phyloP scores from a whole-genome alignment of 768 basidiomycete genomes.

The Kwoniella pini region DNA sequence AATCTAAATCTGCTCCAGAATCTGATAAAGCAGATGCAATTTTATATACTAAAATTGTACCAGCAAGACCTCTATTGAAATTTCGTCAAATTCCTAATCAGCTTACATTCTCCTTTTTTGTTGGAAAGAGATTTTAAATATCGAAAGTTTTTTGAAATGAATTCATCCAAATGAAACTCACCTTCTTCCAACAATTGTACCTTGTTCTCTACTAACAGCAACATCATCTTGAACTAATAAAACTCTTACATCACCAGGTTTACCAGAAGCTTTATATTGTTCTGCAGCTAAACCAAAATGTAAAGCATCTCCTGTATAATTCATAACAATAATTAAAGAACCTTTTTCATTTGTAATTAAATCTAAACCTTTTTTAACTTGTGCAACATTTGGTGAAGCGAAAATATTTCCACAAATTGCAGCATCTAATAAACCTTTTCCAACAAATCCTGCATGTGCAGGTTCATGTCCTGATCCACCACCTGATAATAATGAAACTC shows the following conservation, averaged over 20 bases:
- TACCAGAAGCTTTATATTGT: constrained; percentile 44
- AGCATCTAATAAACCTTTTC: constrained; percentile 75
- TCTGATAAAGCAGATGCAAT: constrained; percentile 55
- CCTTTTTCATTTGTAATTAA: constrained; percentile 57
- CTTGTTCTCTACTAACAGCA: constrained; percentile 55
- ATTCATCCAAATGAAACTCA: constrained; percentile 19
- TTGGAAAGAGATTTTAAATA: neutral
- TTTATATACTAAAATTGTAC: constrained; percentile 57
- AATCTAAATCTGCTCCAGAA: constrained; percentile 51
- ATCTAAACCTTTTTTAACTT: constrained; percentile 78
- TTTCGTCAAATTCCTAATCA: neutral
- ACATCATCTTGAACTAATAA: constrained; percentile 57
- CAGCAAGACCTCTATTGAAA: constrained; percentile 51
- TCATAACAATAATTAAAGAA: constrained; percentile 49
- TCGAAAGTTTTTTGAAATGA: neutral
- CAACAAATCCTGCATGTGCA: constrained; percentile 85
- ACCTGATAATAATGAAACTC: constrained; percentile 64
- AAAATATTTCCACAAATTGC: constrained; percentile 88
- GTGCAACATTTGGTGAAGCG: constrained; percentile 82
- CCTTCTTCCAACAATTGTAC: constrained; percentile 56
- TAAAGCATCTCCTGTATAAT: constrained; percentile 56
- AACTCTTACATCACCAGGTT: constrained; percentile 48
- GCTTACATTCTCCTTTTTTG: neutral
- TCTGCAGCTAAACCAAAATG: constrained; percentile 57
- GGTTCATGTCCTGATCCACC: constrained; percentile 74